phyloP scores from a whole-genome alignment of 139 green algal species.

The Coccomyxa sp. region DNA sequence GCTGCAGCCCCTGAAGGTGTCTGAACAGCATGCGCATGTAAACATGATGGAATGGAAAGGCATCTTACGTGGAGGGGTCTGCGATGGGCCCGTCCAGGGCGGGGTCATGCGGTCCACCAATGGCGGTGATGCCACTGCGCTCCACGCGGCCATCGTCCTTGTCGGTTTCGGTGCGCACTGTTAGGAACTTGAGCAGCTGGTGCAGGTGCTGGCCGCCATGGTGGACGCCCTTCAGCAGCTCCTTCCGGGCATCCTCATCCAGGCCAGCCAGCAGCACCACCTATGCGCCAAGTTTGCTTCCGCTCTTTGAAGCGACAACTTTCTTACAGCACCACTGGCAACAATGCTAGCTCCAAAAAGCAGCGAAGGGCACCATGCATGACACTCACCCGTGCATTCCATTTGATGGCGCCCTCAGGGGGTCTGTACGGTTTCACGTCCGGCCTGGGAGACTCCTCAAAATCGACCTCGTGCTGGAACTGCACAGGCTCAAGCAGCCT shows the following conservation, averaged over 20 bases:
- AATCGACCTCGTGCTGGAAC: conserved; percentile 43
- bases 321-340: neutral
- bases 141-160: conserved; percentile 13
- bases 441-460: neutral
- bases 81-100: conserved; percentile 40
- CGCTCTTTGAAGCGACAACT: neutral
- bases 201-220: conserved; percentile 31
- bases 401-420: neutral
- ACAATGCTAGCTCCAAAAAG: neutral
- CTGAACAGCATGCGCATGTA: neutral
- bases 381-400: neutral
- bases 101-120: conserved; percentile 60
- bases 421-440: neutral
- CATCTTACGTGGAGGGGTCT: neutral
- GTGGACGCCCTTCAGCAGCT: conserved; percentile 25
- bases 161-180: conserved; percentile 32
- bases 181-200: conserved; percentile 55
- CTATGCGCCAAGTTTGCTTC: conserved; percentile 11
- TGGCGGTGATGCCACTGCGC: conserved; percentile 41
- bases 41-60: too few species aligned
- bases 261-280: conserved; percentile 59
- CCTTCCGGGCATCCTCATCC: conserved; percentile 13
- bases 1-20: neutral
- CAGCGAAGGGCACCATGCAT: neutral
- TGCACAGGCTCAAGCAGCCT: conserved; percentile 30